A percentile compares a stretch with the other conserved stretches of the same genome.
These are phyloP conservation scores for Colletotrichum salicis DNA, from an alignment of 2,329 filamentous ascomycete species.

Conservation along the genomic window DNA sequence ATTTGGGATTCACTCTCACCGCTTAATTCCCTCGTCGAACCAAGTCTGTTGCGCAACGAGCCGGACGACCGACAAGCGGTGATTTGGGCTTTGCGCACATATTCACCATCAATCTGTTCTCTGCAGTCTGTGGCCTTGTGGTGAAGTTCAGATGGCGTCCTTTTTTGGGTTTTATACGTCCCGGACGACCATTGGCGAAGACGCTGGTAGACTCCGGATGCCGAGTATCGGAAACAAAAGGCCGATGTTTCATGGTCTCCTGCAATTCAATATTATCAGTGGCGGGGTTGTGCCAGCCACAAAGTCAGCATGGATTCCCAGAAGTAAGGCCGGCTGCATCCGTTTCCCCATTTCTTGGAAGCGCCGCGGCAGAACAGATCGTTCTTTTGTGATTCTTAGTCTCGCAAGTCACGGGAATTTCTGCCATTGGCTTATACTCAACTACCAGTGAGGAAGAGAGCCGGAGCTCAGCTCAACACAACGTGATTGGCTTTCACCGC, in stretches of 20 bases:
- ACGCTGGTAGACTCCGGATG: constrained; percentile 9
- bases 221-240: constrained; percentile 32
- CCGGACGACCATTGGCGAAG: constrained; percentile 5
- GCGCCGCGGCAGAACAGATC: not conserved
- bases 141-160: constrained; percentile 27
- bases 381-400: not conserved
- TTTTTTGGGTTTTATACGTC: not conserved
- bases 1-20: not conserved
- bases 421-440: not conserved
- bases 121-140: not conserved
- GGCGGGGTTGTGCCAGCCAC: constrained; percentile 9
- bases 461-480: not conserved
- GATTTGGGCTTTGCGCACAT: not conserved
- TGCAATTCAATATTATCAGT: not conserved
- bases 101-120: not conserved
- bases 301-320: not conserved
- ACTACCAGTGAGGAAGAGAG: not conserved
- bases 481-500: constrained; percentile 2
- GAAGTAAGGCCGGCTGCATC: not conserved
- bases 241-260: constrained; percentile 28
- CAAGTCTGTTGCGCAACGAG: not conserved
- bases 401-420: not conserved
- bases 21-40: not conserved
- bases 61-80: not conserved
- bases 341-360: not conserved